Conservation (phyloP, 768 basidiomycete genomes). For the Sistotremastrum niveocremeum region DNA sequence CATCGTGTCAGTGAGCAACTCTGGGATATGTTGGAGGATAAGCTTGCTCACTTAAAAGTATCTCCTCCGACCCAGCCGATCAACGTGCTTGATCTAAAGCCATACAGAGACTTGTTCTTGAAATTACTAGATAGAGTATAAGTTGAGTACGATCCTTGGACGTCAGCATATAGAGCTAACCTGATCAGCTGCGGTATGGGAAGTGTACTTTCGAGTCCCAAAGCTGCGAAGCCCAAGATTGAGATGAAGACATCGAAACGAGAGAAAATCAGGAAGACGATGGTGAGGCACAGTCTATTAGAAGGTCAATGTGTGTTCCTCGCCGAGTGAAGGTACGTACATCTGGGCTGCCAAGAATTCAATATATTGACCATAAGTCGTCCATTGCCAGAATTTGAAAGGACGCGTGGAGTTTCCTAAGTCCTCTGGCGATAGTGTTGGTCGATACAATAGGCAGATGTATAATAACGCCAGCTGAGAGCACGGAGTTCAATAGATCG, state of each 20-base stretch:
- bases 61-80: constrained; percentile 79
- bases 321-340: constrained; percentile 24
- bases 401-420: constrained; percentile 49
- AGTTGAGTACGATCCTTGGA: neutral
- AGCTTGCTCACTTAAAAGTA: constrained; percentile 53
- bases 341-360: constrained; percentile 74
- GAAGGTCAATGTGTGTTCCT: neutral
- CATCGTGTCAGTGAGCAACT: constrained; percentile 3
- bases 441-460: constrained; percentile 67
- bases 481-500: constrained; percentile 9
- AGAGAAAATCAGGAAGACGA: constrained; percentile 62
- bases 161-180: constrained; percentile 20
- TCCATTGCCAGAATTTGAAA: constrained; percentile 80
- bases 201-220: constrained; percentile 78
- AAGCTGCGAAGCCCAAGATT: constrained; percentile 58
- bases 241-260: constrained; percentile 45
- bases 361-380: constrained; percentile 60
- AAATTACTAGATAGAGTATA: constrained; percentile 44
- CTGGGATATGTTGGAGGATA: constrained; percentile 2
- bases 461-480: constrained; percentile 60
- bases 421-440: constrained; percentile 43
- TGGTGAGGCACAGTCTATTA: constrained; percentile 47
- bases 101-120: constrained; percentile 65
- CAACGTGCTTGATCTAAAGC: constrained; percentile 72
- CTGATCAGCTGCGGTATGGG: constrained; percentile 76